Evolutionary conservation across 192 early-diverging fungal genomes (phyloP), one percentile per base, ranked within the genome.

Genomic region (Linnemannia elongata): DNA sequence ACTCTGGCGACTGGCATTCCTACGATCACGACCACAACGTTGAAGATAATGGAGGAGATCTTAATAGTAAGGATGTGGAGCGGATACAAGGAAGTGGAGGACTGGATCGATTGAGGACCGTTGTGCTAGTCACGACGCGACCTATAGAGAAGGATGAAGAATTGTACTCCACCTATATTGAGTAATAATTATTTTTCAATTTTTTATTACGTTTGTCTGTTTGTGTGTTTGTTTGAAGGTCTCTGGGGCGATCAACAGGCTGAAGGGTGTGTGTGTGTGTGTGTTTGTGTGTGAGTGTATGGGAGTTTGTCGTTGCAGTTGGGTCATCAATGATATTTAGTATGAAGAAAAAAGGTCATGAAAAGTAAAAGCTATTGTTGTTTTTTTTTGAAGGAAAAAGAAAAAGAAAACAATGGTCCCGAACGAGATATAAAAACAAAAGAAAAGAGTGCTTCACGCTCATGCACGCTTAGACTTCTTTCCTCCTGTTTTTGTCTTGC

Each of bases 101-200:
- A 49, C 69, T 83, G 54, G 73, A 78, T 39, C 44, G 57, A 20
- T 55, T 83, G n/a, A 75, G 90, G 30, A 81, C 86, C 0, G 88
- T 91, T 2, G 85, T 83, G 0, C 57, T 91, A 0, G 80, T 91
- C 17, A 79, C 89, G 2, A 79, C 82, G 39, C 49, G 89, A 75
- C 63, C 76, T 0, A 74, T 91, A 13, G 33, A 69, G 36, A 38
- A 78, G 0, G 75, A 87, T 44, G 89, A 91, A 81, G 90, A 91
- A 13, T 47, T 91, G 0, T 91, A 89, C 55, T 91, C 90, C 6
- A 89, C 89, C 12, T 91, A 91, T 54, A 88, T 91, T 77, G 90
- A 89, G 49, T 55, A 74, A 44, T 52, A 52, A 74, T 24, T 39
- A 47, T 74, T 52, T 74, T 74, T 18, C 30, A 24, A 52, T 52